phyloP scores from a whole-genome alignment of 2,329 filamentous ascomycete genomes.

The Calonectria pseudoreteaudii region DNA sequence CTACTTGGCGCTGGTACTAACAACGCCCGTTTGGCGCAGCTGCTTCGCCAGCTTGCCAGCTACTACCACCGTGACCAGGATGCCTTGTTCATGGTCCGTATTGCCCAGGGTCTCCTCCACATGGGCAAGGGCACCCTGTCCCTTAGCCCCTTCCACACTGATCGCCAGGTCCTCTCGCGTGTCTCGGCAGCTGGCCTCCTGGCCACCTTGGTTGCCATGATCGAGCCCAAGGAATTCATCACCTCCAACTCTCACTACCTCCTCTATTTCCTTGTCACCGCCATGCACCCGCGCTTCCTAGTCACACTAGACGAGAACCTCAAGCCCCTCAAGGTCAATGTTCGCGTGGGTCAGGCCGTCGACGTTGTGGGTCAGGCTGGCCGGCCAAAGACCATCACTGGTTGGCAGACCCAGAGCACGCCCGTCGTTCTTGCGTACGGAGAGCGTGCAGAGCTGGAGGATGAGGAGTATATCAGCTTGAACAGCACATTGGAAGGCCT shows the following conservation, averaged over 20 bases:
- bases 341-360: slow-evolving; percentile 96
- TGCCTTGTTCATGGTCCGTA: slow-evolving; percentile 98
- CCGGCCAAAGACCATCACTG: slow-evolving; percentile 97
- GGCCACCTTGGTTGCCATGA: slow-evolving; percentile 90
- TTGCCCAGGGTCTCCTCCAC: slow-evolving; percentile 95
- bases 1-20: slow-evolving; percentile 96
- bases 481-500: slow-evolving; percentile 93
- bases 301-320: slow-evolving; percentile 96
- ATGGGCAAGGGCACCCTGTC: slow-evolving; percentile 99
- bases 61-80: slow-evolving; percentile 99
- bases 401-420: slow-evolving; percentile 99
- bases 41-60: slow-evolving; percentile 92
- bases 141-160: slow-evolving; percentile 98
- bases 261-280: slow-evolving; percentile 95
- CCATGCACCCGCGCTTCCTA: slow-evolving; percentile 96
- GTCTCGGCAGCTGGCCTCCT: slow-evolving; percentile 91
- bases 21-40: slow-evolving; percentile 94
- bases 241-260: slow-evolving; percentile 83
- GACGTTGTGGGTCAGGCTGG: slow-evolving; percentile 98
- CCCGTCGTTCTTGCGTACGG: slow-evolving; percentile 94
- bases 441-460: slow-evolving; percentile 95
- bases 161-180: slow-evolving; percentile 92
- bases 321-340: slow-evolving; percentile 93
- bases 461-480: slow-evolving; percentile 95
- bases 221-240: slow-evolving; percentile 91